Percentiles rank a stretch among this genome's conserved stretches.
Conservation (phyloP, 371 early-diverging fungal species). For the Apophysomyces variabilis region DNA sequence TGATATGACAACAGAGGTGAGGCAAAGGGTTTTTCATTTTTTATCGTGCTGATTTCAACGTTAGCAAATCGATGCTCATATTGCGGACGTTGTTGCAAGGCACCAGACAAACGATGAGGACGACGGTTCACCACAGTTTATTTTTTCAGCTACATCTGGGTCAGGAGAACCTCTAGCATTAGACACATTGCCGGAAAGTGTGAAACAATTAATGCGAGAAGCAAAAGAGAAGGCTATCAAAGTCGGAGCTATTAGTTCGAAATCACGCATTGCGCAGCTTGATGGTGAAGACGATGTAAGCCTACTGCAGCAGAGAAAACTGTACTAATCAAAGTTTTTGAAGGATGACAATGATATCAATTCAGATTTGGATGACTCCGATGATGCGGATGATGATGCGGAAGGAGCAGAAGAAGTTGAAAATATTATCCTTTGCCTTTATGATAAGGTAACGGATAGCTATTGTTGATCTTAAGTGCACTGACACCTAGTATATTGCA, state of each 20-base stretch:
- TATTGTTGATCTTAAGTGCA: background rate
- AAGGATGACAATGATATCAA: constrained; percentile 77
- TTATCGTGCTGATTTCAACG: background rate
- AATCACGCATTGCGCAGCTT: constrained; percentile 47
- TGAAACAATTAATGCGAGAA: constrained; percentile 44
- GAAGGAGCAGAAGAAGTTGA: constrained; percentile 81
- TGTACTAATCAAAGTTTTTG: background rate
- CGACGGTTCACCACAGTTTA: constrained; percentile 15
- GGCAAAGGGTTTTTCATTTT: background rate
- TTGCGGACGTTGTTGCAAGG: constrained; percentile 30
- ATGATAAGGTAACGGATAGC: constrained; percentile 76
- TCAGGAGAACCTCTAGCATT: constrained; percentile 41
- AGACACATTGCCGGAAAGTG: constrained; percentile 39
- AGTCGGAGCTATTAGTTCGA: constrained; percentile 34
- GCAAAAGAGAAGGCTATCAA: constrained; percentile 39
- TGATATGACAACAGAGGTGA: constrained; percentile 34
- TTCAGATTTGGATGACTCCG: constrained; percentile 85
- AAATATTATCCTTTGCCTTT: constrained; percentile 92
- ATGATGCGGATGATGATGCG: constrained; percentile 75
- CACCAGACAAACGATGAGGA: constrained; percentile 16
- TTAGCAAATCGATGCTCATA: constrained; percentile 50
- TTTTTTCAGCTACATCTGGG: constrained; percentile 36
- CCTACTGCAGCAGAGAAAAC: background rate
- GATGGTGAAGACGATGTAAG: constrained; percentile 58
- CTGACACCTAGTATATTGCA: constrained; percentile 12